phyloP scores from a whole-genome alignment of 2,329 filamentous ascomycete genomes.

The Xylaria sp. region DNA sequence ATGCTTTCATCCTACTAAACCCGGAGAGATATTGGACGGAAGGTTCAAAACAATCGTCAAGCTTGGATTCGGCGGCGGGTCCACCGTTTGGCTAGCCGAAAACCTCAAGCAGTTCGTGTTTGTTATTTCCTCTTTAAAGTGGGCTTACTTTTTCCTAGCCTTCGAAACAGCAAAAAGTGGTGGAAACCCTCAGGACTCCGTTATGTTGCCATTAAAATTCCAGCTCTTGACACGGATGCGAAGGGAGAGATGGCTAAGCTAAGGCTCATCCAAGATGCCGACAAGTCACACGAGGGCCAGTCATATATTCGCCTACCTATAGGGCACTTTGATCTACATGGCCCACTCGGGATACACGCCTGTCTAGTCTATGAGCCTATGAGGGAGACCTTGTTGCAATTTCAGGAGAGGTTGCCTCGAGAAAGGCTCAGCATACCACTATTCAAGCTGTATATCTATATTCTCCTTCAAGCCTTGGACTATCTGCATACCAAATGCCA shows the following conservation, averaged over 20 bases:
- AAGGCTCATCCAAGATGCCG: background rate
- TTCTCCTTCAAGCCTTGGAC: background rate
- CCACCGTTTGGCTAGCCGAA: background rate
- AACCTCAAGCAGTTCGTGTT: background rate
- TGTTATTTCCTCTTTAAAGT: background rate
- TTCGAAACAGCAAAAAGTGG: no score
- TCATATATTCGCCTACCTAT: no score
- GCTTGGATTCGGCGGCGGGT: background rate
- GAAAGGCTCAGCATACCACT: background rate
- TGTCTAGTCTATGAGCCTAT: background rate
- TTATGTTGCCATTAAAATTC: background rate
- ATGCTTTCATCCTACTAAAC: background rate
- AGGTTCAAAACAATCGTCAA: background rate
- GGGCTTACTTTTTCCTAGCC: no score
- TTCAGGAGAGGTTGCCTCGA: background rate
- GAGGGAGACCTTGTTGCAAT: background rate
- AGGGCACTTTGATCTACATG: no score
- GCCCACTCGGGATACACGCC: background rate
- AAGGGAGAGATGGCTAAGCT: background rate
- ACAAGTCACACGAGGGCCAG: background rate
- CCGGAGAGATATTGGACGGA: background rate
- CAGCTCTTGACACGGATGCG: background rate
- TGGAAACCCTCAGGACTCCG: background rate
- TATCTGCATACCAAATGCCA: background rate
- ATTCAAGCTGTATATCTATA: background rate